Percentiles rank a stretch among this genome's conserved stretches.
These are phyloP conservation scores for Stephanodiscus minutulus DNA, from an alignment of 108 stramenopile species.

Conservation along the genomic window DNA sequence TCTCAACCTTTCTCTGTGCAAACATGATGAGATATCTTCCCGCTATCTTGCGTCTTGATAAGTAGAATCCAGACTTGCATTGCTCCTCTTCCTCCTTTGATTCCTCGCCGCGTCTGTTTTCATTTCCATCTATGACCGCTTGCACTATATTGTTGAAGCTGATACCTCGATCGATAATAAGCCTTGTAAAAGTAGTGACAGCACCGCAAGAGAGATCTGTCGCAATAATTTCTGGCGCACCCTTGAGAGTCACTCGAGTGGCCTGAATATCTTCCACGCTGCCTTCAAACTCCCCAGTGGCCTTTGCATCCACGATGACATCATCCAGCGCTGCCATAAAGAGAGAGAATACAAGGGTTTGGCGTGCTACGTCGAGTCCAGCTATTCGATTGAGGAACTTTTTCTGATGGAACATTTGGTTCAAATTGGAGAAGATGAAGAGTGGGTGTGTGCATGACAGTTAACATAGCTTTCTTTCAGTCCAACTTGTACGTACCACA, in stretches of 20 bases:
- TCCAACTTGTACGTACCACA: conserved; percentile 35
- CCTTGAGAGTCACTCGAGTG: conserved; percentile 39
- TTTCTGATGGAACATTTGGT: conserved; percentile 10
- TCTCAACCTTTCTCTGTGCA: conserved; percentile 53
- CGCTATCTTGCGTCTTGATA: conserved; percentile 46
- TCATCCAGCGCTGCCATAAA: conserved; percentile 61
- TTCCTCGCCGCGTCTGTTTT: conserved; percentile 12
- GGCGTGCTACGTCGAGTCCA: conserved; percentile 56
- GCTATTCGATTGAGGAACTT: conserved; percentile 65
- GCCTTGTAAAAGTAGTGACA: conserved; percentile 46
- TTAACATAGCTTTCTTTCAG: too few species aligned
- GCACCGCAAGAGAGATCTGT: conserved; percentile 58
- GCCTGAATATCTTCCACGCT: conserved; percentile 70
- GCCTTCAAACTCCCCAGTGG: conserved; percentile 69
- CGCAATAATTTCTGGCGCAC: conserved; percentile 39
- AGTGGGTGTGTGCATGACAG: too few species aligned
- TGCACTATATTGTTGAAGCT: conserved; percentile 32
- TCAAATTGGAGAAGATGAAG: not conserved
- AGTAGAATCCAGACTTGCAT: conserved; percentile 54
- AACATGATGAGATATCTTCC: conserved; percentile 51
- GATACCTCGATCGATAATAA: conserved; percentile 61
- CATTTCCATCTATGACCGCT: conserved; percentile 1
- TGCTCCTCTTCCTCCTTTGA: conserved; percentile 21
- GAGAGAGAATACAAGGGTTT: conserved; percentile 59
- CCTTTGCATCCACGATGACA: conserved; percentile 58